Percentiles rank a stretch among this genome's conserved stretches.
These are phyloP conservation scores for Lachancea lanzarotensis DNA, from an alignment of 805 yeast genomes.

Conservation along the genomic window DNA sequence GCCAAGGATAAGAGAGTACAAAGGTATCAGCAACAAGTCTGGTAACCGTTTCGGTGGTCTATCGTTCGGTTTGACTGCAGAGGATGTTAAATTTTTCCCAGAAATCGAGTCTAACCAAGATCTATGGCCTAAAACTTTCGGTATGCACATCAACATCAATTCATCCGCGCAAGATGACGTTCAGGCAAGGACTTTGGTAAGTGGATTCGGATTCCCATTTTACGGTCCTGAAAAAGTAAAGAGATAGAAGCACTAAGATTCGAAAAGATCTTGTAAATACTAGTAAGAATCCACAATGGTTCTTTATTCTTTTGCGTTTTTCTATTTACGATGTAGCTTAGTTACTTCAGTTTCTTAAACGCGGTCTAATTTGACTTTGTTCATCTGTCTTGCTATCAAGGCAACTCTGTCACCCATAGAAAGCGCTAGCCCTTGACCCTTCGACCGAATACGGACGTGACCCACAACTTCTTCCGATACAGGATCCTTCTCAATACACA, in stretches of 20 bases:
- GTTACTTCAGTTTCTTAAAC: slow-evolving; percentile 16
- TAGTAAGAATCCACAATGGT: slow-evolving; percentile 2
- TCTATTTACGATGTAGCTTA: background rate
- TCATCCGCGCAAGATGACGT: slow-evolving; percentile 87
- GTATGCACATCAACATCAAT: slow-evolving; percentile 76
- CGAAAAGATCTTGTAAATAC: slow-evolving; percentile 4
- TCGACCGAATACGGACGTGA: slow-evolving; percentile 91
- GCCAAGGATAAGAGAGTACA: slow-evolving; percentile 85
- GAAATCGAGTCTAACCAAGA: slow-evolving; percentile 89
- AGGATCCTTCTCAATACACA: slow-evolving; percentile 79
- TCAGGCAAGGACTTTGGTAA: slow-evolving; percentile 78
- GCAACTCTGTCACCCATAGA: slow-evolving; percentile 94
- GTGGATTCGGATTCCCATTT: slow-evolving; percentile 80
- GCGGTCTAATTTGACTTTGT: slow-evolving; percentile 32
- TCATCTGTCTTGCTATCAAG: slow-evolving; percentile 58
- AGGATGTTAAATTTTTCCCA: slow-evolving; percentile 78
- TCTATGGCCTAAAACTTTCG: slow-evolving; percentile 79
- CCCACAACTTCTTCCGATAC: slow-evolving; percentile 73
- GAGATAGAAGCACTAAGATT: background rate
- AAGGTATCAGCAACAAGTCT: slow-evolving; percentile 64
- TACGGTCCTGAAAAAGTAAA: slow-evolving; percentile 32
- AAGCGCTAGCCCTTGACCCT: slow-evolving; percentile 95
- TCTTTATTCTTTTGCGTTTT: background rate
- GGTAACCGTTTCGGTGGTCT: slow-evolving; percentile 87
- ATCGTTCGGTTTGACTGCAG: slow-evolving; percentile 73